Base-by-base conservation (phyloP, 179 eudicot genomes). In the Camellia oleifera region DNA sequence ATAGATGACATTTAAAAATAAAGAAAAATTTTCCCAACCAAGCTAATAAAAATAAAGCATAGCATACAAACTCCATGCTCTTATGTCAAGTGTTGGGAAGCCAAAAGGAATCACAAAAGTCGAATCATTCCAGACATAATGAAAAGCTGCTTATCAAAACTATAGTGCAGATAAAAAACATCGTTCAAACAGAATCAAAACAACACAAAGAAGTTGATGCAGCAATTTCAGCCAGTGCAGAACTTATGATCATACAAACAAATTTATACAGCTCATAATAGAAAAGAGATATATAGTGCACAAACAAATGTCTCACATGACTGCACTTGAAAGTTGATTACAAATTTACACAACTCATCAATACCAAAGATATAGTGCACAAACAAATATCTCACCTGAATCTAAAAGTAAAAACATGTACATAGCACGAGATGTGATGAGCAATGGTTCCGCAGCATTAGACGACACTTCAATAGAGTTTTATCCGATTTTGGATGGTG, bases 401-500 rank as follows among this genome's bases (percentile, higher is more conserved):
- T 50, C 58, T 4, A 10, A 71, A 10, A 50, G 64, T 11, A 32
- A 26, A 74, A 23, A 54, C 54, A 74, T 80, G 48, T 74, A 74
- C 74, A 80, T 2, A 42, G 63, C 70, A 40, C 50, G 17, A 56
- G 13, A 68, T 69, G 50, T 15, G 52, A 44, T 56, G 61, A 14
- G 54, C 11, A 74, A 26, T 26, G 32, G 0, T 0, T 26, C 32
- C 14, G 65, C 65, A 15, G 17, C 15, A 76, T 44, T 56, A 56
- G 10, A 48, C 45, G 46, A 48, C 78, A 17, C 45, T 10, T 82
- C 87, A 26, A 74, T 89, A 89, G 69, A 89, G 90, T 80, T 67
- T 87, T 78, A 89, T 89, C 80, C 90, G 79, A 7, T 87, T 85
- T 17, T 72, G n/a, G 2, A 89, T 85, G 63, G 58, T 46, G 76